Conservation (phyloP, 2,329 filamentous ascomycete species). For the Fusarium sp. region DNA sequence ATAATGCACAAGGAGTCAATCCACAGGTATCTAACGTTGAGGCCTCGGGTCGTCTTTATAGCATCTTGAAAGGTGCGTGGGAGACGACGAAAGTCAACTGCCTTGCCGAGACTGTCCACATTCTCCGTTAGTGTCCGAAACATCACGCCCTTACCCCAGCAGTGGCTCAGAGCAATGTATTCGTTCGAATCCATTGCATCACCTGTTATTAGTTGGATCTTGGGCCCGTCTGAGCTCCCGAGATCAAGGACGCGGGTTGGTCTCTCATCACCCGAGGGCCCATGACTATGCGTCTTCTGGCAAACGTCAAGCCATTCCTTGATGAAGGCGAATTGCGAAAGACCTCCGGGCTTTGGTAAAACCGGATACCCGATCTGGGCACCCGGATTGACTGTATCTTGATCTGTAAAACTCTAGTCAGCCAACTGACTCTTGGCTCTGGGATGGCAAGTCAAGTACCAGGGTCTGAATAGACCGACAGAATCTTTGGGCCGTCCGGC, state of each 20-base stretch:
- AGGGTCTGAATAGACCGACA: slow-evolving; percentile 1
- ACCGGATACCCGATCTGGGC: neutral
- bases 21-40: slow-evolving; percentile 15
- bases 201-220: neutral
- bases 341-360: neutral
- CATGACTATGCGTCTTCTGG: neutral
- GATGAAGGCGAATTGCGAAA: neutral
- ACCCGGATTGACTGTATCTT: neutral
- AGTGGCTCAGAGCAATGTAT: slow-evolving; percentile 15
- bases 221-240: neutral
- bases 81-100: neutral
- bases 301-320: neutral
- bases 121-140: neutral
- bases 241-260: slow-evolving; percentile 4
- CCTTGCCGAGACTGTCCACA: too few species aligned
- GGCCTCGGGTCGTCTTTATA: neutral
- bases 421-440: too few species aligned
- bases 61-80: slow-evolving; percentile 20
- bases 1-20: slow-evolving; percentile 12
- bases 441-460: neutral
- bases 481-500: neutral
- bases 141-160: slow-evolving; percentile 9
- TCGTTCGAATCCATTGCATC: neutral
- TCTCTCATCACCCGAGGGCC: too few species aligned
- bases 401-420: too few species aligned